These are phyloP conservation scores for Metschnikowia corniflorae DNA, from an alignment of 805 yeast genomes.

Conservation along the genomic window DNA sequence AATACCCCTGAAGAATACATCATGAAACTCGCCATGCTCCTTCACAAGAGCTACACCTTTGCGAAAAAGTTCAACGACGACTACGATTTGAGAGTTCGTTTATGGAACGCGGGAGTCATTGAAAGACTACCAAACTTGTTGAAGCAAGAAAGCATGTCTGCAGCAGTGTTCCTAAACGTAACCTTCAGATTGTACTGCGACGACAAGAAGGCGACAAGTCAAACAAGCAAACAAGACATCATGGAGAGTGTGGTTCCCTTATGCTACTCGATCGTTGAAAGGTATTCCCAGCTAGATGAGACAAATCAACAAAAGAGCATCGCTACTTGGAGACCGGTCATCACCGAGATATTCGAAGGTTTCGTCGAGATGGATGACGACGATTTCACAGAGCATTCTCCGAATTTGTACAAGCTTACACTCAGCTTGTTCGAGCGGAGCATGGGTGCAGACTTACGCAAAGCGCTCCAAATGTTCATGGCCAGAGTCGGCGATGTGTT, in stretches of 20 bases:
- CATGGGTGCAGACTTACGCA: conserved; percentile 57
- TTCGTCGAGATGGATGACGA: conserved; percentile 69
- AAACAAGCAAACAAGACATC: conserved; percentile 46
- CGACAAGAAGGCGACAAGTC: conserved; percentile 45
- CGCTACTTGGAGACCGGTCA: conserved; percentile 87
- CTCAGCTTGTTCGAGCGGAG: conserved; percentile 58
- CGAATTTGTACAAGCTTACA: conserved; percentile 57
- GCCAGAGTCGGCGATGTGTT: conserved; percentile 46
- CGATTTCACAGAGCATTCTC: conserved; percentile 60
- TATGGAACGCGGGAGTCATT: conserved; percentile 90
- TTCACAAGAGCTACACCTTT: conserved; percentile 72
- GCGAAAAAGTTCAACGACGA: conserved; percentile 87
- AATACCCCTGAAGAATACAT: conserved; percentile 65
- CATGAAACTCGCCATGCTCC: conserved; percentile 52
- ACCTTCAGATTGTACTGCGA: conserved; percentile 78
- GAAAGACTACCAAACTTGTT: conserved; percentile 87
- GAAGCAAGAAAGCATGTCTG: conserved; percentile 87
- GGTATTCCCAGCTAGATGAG: conserved; percentile 72
- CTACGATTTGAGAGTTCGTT: conserved; percentile 77
- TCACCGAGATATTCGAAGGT: conserved; percentile 82
- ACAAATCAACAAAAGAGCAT: conserved; percentile 76
- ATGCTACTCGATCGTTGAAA: conserved; percentile 65
- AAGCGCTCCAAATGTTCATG: conserved; percentile 58
- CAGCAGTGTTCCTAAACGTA: conserved; percentile 80
- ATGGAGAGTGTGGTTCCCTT: conserved; percentile 57